Evolutionary conservation across 805 yeast species (phyloP).

Genomic region (Barnettozyma sucrosica): DNA sequence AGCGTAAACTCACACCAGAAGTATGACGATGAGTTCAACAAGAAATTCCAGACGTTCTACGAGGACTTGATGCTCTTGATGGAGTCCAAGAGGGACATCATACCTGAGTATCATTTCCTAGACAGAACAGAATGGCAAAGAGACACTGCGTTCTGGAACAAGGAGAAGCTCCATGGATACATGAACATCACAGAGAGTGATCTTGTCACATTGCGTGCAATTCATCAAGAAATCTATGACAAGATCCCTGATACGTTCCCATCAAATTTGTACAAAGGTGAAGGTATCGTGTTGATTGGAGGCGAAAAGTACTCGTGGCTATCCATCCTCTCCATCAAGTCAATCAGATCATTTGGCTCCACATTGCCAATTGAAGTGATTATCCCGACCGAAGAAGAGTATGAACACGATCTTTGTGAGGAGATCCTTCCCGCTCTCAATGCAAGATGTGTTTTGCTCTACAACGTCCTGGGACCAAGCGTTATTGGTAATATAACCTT

Average conservation of each 20-base stretch:
- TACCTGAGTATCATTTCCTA: slow-evolving; percentile 12
- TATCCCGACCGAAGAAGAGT: slow-evolving; percentile 59
- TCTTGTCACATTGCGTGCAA: background rate
- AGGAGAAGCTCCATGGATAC: slow-evolving; percentile 21
- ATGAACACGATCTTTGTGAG: slow-evolving; percentile 61
- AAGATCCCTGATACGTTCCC: slow-evolving; percentile 7
- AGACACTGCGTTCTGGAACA: slow-evolving; percentile 36
- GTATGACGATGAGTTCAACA: slow-evolving; percentile 7
- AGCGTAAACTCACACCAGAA: slow-evolving; percentile 5
- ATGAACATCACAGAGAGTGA: slow-evolving; percentile 4
- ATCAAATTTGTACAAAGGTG: slow-evolving; percentile 10
- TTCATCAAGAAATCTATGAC: slow-evolving; percentile 7
- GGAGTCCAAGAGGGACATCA: slow-evolving; percentile 9
- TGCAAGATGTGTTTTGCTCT: slow-evolving; percentile 59
- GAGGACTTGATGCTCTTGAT: slow-evolving; percentile 10
- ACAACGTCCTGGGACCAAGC: slow-evolving; percentile 54
- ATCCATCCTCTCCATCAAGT: slow-evolving; percentile 42
- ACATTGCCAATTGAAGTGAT: slow-evolving; percentile 66
- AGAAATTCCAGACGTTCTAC: slow-evolving; percentile 15
- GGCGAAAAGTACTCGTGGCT: slow-evolving; percentile 55
- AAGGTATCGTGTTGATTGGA: slow-evolving; percentile 31
- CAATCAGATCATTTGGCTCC: slow-evolving; percentile 45
- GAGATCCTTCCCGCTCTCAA: slow-evolving; percentile 50
- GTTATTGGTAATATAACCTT: slow-evolving; percentile 45
- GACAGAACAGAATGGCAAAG: slow-evolving; percentile 42